These are phyloP conservation scores for Cronartium quercuum DNA, from an alignment of 1,284 basidiomycete species.

Conservation along the genomic window DNA sequence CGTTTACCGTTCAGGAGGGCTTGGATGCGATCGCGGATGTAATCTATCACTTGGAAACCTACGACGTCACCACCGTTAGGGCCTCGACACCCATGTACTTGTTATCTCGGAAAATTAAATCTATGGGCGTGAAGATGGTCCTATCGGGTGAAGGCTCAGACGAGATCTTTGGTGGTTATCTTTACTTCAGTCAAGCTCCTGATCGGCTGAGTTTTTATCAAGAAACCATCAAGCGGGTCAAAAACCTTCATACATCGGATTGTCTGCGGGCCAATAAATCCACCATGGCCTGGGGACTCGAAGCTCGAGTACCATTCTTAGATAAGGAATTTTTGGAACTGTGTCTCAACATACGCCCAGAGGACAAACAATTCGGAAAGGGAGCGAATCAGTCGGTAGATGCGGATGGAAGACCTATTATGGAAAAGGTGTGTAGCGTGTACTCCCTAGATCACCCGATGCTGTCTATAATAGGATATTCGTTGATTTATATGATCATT, in stretches of 20 bases:
- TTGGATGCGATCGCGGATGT: conserved; percentile 96
- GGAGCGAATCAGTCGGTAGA: conserved; percentile 69
- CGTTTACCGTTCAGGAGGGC: conserved; percentile 97
- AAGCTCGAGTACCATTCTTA: conserved; percentile 97
- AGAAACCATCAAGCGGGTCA: conserved; percentile 88
- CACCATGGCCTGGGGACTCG: conserved; percentile 99
- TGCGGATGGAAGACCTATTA: conserved; percentile 73
- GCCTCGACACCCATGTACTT: conserved; percentile 90
- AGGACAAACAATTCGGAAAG: conserved; percentile 85
- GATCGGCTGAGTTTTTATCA: conserved; percentile 85
- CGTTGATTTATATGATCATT: not conserved
- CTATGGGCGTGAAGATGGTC: conserved; percentile 99
- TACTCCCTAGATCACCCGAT: not conserved
- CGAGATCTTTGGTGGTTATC: conserved; percentile 95
- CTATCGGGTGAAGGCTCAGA: conserved; percentile 96
- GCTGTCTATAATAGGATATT: not conserved
- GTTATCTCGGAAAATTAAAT: conserved; percentile 96
- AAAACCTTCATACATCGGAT: conserved; percentile 96
- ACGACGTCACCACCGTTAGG: conserved; percentile 96
- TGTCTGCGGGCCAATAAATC: conserved; percentile 99
- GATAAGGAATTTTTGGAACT: conserved; percentile 95
- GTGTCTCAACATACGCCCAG: conserved; percentile 82
- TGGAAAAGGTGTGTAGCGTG: conserved; percentile 72
- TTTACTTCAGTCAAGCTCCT: conserved; percentile 99
- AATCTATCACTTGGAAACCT: conserved; percentile 97